Base-by-base conservation (phyloP, 2,329 filamentous ascomycete species). In the Trichophyton rubrum region DNA sequence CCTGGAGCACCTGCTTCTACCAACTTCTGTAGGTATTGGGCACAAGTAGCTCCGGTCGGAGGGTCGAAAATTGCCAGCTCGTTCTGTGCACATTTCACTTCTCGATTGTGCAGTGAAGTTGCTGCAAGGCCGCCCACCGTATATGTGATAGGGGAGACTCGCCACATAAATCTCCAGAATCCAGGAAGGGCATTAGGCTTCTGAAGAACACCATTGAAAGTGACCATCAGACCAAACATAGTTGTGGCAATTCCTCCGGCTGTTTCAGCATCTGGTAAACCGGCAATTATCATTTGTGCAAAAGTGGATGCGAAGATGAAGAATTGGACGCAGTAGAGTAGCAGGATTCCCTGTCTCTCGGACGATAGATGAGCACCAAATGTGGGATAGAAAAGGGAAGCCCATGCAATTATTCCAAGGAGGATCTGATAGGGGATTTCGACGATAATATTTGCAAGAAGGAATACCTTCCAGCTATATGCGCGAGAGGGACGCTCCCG, bases 151-250 rank as follows among this genome's bases (percentile, higher is more conserved):
- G 90, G 90, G 0, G 86, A 90, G 56, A 90, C 75, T 55, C 87
- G 83, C 73, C 92, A 92, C 85, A 90, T 88, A 78, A 90, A 90
- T 66, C 86, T 85, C 87, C 88, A 92, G 79, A 91, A 90, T 4
- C 82, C 76, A 0, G 88, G 87, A 38, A 92, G 80, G 1, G 74
- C 72, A 2, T 75, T 72, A 0, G 86, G 85, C 4, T 77, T 75
- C 30, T 85, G 84, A 63, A 95, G 80, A 57, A 93, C 86, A 79
- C 74, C 73, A 68, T 85, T 88, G 79, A 91, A 92, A 67, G 89
- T 82, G 59, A 91, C 78, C 62, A 80, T 84, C 60, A 92, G 78
- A 40, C 81, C 84, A 76, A 92, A 91, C 67, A 87, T 75, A 62
- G 92, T 71, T 64, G 89, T 88, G 67, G 87, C 87, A 63, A 93